Conservation (phyloP, 2,329 filamentous ascomycete species). For the Penicillium brevicompactum region DNA sequence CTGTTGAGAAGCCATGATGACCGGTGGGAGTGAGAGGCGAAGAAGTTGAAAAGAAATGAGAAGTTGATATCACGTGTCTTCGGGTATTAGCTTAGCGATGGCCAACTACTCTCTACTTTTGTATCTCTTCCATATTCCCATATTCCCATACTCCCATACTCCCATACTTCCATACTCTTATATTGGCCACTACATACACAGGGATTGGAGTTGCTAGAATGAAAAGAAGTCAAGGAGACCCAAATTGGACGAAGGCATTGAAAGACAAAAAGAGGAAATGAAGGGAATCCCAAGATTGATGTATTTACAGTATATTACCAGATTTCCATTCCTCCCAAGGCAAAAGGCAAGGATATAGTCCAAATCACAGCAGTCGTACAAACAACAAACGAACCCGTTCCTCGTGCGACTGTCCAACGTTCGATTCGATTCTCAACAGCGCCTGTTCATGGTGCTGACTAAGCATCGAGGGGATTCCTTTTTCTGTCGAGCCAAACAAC, state of each 20-base stretch:
- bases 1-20: constrained; percentile 15
- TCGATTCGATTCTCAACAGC: neutral
- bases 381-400: neutral
- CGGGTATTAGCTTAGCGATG: neutral
- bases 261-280: too few relatives aligned
- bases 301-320: too few relatives aligned
- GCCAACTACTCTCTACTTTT: neutral
- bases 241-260: too few relatives aligned
- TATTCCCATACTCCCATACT: too few relatives aligned
- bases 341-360: neutral
- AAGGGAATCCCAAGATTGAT: too few relatives aligned
- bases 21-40: constrained; percentile 3
- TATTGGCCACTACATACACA: neutral
- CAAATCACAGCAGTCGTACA: neutral
- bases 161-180: too few relatives aligned
- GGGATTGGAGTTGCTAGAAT: too few relatives aligned
- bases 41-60: neutral
- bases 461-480: constrained; percentile 1
- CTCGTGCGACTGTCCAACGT: neutral
- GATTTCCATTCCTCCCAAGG: too few relatives aligned
- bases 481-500: neutral
- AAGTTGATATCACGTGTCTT: constrained; percentile 19
- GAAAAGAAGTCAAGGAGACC: too few relatives aligned
- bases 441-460: constrained; percentile 11
- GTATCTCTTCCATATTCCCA: neutral